A percentile compares a stretch with the other conserved stretches of the same genome.
phyloP scores from a whole-genome alignment of 768 basidiomycete species.

The Psilocybe cubensis region DNA sequence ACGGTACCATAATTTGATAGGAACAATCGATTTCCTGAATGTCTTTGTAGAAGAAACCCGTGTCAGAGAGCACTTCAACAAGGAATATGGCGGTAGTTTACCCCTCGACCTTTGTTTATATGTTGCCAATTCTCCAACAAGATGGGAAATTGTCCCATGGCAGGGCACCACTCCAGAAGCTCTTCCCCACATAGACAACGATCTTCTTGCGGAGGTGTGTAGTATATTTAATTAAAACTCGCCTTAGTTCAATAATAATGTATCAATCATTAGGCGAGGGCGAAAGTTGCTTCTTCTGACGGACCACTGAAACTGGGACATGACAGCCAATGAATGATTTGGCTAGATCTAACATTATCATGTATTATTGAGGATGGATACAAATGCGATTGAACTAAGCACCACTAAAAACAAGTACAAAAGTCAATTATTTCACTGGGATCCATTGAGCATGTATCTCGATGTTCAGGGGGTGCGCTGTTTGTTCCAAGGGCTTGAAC shows the following conservation, averaged over 20 bases:
- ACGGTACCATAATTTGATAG: constrained; percentile 7
- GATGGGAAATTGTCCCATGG: constrained; percentile 68
- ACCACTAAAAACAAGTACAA: too few species aligned
- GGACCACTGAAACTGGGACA: constrained; percentile 16
- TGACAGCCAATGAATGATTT: constrained; percentile 23
- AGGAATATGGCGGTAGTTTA: constrained; percentile 71
- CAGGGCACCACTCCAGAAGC: constrained; percentile 57
- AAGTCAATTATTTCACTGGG: too few species aligned
- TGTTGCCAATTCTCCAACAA: constrained; percentile 74
- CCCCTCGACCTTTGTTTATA: constrained; percentile 82
- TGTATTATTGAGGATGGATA: background rate
- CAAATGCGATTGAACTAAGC: too few species aligned
- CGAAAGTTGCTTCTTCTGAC: constrained; percentile 22
- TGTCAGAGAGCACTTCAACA: constrained; percentile 69
- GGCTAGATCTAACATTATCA: too few species aligned
- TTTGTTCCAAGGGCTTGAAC: constrained; percentile 14
- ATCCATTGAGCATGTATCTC: too few species aligned
- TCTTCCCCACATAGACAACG: constrained; percentile 64
- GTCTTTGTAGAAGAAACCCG: constrained; percentile 62
- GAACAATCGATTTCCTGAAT: background rate
- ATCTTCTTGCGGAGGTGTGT: constrained; percentile 63
- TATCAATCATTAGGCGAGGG: constrained; percentile 24
- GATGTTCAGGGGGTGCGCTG: constrained; percentile 8
- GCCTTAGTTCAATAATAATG: background rate
- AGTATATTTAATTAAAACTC: constrained; percentile 6